Base-by-base conservation (phyloP, 306 rosid species). In the Prunus persica region DNA sequence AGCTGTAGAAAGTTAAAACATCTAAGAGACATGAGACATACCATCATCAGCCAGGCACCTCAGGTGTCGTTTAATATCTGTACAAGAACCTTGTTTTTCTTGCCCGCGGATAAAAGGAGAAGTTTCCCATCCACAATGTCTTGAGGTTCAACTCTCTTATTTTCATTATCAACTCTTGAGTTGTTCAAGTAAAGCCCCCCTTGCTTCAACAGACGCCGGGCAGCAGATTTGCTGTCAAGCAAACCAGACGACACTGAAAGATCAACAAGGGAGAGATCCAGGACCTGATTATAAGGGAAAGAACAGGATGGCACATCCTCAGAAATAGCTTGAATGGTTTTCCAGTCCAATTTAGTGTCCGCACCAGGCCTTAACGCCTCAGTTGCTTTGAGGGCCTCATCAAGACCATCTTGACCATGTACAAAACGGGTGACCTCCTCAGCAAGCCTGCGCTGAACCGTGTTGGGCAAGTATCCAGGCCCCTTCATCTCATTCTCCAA, bases 101-200 rank as follows among this genome's bases (percentile, higher is more conserved):
- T 95, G 67, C 98, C 98, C 0, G 97, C 97, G 49, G 98, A 95
- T 72, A 95, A 74, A 75, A 95, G 93, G 45, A 95, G 86, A 67
- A 95, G 96, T 72, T 88, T 92, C 68, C 98, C 98, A 51, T 95
- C 97, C 76, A 95, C 93, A 68, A 95, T 80, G 77, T 95, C 97
- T 2, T 76, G 86, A 1, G 75, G 88, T 67, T 90, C 91, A 70
- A 95, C 75, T 72, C 77, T 90, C 86, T 85, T 88, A 72, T 72
- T 78, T 76, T 95, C 98, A 67, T 84, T 77, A 65, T 92, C 88
- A 78, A 95, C 92, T 86, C 91, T 88, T 28, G 65, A 78, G 73
- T 95, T 92, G 85, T 95, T 95, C 88, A 95, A 85, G 88, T 95
- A 95, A 50, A 95, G 73, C 10, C 98, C 98, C 43, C 98, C 97